Base-by-base conservation (phyloP, 495 filamentous ascomycete genomes). In the Neurospora africana region DNA sequence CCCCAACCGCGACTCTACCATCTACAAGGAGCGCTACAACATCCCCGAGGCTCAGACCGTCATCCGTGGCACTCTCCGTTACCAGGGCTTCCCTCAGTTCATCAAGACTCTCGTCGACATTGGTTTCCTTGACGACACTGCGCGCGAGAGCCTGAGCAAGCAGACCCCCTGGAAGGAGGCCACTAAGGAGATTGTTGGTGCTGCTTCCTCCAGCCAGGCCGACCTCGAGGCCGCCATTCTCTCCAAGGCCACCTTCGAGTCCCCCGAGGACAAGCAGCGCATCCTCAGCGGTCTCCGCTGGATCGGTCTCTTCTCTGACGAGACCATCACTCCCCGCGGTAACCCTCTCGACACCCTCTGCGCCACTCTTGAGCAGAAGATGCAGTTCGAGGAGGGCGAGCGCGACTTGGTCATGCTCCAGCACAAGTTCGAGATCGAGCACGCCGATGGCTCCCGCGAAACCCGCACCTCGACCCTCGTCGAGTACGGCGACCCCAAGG, bases 381-480 rank as follows among this genome's bases (percentile, higher is more conserved):
- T 97, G 93, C 87, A 91, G 79, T 98, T 90, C 80, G 92, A 86
- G 75, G 85, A 90, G 71, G 89, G 87, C 43, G 95, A 97, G 89
- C 89, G 95, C 44, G 93, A 96, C 78, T 83, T 97, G 47, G 81
- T 77, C 76, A 92, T 95, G 87, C 88, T 97, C 44, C 87, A 93
- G 84, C 95, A 99, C 87, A 93, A 91, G 80, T 98, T 97, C 80
- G 91, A 90, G 79, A 92, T 98, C 76, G 91, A 97, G 86, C 81
- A 90, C 78, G 88, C 88, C 79, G 92, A 97, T 77, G 83, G 83
- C 70, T 80, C 78, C 70, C 83, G 88, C 79, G 91, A 97, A 86
- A 92, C 88, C 43, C 86, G 89, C 61, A 94, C 92, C 9, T 91
- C 88, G 44, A 98, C 94, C 15, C 87, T 98, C 9, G 86, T 86